Base-by-base conservation (phyloP, 2,329 filamentous ascomycete species). In the Zymoseptoria brevis region DNA sequence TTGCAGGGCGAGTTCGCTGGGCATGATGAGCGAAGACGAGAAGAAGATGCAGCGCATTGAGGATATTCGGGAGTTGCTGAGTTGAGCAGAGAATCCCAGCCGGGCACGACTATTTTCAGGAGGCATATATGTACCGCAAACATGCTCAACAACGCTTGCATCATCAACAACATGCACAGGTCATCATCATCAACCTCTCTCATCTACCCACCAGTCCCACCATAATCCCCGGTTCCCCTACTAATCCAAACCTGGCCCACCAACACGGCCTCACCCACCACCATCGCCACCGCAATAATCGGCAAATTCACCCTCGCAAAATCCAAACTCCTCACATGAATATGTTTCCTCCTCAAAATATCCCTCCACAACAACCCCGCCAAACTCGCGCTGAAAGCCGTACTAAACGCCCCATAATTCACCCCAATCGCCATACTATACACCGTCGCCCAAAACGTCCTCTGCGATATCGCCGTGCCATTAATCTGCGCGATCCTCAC, bases 11-110 rank as follows among this genome's bases (percentile, higher is more conserved):
- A 92, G 89, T 16, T 94, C 89, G 0, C 77, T 99, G 35, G 94
- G 94, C 1, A 93, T 99, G 85, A 95, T 96, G 84, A 88, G 81
- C 57, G 91, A 96, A 62, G 92, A 96, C 64, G 92, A 96, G 74
- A 96, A 94, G 81, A 90, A 87, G 71, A 79, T 90, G 62, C 88
- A 94, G 73, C 81, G 90, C 48, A 92, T 97, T 63, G 93, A 96
- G 73, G 94, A 99, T 75, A 91, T 97, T 65, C 93, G 88, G 75
- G 89, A 96, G 74, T 77, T 99, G 66, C 81, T 99, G 53, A 90
- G 87, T 68, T 83, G 57, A 63, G 45, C 21, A 22, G 52, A 55
- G 21, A 8, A n/a, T 2, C 8, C 26, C 26, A 29, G 22, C 19
- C 22, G 50, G 22, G 26, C 22, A 24, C 26, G 8, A 53, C 26